These are phyloP conservation scores for Candida manassasensis DNA, from an alignment of 805 yeast genomes.

Conservation along the genomic window DNA sequence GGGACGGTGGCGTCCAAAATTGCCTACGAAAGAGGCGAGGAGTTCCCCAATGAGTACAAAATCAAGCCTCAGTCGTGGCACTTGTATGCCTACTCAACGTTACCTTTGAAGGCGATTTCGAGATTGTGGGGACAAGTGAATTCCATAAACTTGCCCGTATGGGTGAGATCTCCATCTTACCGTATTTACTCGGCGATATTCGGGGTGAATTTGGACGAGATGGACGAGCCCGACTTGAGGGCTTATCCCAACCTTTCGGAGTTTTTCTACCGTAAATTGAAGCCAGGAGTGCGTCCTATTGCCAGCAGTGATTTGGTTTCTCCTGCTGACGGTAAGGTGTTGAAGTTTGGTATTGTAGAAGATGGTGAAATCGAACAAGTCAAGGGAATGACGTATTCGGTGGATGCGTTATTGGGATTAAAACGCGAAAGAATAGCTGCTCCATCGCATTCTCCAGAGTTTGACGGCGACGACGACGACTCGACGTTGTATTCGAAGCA, in stretches of 20 bases:
- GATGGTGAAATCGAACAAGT: slow-evolving; percentile 94
- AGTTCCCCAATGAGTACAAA: slow-evolving; percentile 34
- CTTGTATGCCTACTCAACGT: slow-evolving; percentile 79
- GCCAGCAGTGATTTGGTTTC: slow-evolving; percentile 64
- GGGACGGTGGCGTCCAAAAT: slow-evolving; percentile 51
- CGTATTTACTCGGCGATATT: slow-evolving; percentile 71
- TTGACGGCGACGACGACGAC: slow-evolving; percentile 37
- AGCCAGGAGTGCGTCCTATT: slow-evolving; percentile 75
- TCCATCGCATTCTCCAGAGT: slow-evolving; percentile 46
- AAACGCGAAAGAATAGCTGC: slow-evolving; percentile 45
- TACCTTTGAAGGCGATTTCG: slow-evolving; percentile 87
- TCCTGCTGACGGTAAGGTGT: slow-evolving; percentile 90
- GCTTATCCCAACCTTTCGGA: slow-evolving; percentile 80
- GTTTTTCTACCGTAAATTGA: slow-evolving; percentile 80
- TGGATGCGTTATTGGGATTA: slow-evolving; percentile 81
- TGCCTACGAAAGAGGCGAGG: slow-evolving; percentile 29
- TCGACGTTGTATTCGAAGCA: slow-evolving; percentile 47
- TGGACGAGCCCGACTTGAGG: slow-evolving; percentile 74
- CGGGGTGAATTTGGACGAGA: slow-evolving; percentile 87
- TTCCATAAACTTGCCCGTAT: slow-evolving; percentile 74
- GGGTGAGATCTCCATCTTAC: slow-evolving; percentile 83
- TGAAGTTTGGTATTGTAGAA: slow-evolving; percentile 76
- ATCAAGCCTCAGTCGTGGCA: slow-evolving; percentile 80
- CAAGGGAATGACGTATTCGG: slow-evolving; percentile 89
- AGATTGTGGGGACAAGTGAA: slow-evolving; percentile 94